phyloP scores from a whole-genome alignment of 306 rosid species.

The Herpetospermum pedunculosum region DNA sequence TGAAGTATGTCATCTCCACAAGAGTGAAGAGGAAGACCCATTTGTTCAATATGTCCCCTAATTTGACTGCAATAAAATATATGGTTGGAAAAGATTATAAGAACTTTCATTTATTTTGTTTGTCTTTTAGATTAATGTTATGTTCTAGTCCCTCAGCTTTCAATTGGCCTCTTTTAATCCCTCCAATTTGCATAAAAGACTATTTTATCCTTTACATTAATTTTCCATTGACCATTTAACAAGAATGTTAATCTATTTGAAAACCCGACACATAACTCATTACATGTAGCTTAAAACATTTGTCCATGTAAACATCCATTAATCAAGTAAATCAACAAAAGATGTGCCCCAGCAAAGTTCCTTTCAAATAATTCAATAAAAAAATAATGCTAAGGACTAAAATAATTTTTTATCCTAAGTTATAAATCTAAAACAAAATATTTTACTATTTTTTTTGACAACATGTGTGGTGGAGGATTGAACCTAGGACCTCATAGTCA shows the following conservation, averaged over 20 bases:
- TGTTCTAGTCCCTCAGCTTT: background rate
- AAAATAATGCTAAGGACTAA: background rate
- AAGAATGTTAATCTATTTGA: background rate
- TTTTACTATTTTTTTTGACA: no score
- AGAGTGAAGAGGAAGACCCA: conserved; percentile 56
- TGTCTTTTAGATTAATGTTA: background rate
- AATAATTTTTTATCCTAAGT: background rate
- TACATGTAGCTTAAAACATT: background rate
- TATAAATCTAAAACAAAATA: background rate
- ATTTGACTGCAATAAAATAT: conserved; percentile 54
- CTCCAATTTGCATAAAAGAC: background rate
- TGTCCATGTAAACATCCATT: background rate
- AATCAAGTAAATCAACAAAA: background rate
- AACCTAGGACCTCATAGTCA: no score
- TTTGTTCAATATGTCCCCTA: conserved; percentile 52
- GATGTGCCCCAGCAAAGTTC: background rate
- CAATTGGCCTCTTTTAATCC: background rate
- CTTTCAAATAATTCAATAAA: background rate
- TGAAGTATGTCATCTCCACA: conserved; percentile 81
- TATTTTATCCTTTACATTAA: background rate
- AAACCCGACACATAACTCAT: background rate
- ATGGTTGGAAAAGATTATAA: conserved; percentile 17
- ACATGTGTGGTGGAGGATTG: no score
- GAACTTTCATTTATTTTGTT: background rate
- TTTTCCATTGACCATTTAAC: background rate